Base-by-base conservation (phyloP, 176 grass and related monocot species). In the Thinopyrum elongatum region DNA sequence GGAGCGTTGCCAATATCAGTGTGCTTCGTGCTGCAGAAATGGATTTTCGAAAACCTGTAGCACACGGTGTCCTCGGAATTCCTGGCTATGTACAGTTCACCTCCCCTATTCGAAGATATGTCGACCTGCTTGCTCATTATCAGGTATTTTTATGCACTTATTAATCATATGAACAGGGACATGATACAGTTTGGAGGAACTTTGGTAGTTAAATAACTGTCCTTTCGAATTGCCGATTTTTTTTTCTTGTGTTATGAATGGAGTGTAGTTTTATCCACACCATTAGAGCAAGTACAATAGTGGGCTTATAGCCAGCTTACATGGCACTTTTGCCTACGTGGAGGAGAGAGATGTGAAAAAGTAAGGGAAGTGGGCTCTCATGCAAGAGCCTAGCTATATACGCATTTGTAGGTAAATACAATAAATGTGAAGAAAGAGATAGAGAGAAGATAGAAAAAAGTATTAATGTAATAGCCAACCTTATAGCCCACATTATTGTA, bases 81-180 rank as follows among this genome's bases (percentile, higher is more conserved):
- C 81, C 94, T 75, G 93, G 96, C 80, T 98, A 98, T 80, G 93
- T 98, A 41, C 96, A 95, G 84, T 98, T 98, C 81, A 91, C 91
- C 72, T 95, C 93, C 84, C 96, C 96, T 58, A 95, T 98, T 66
- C 87, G 92, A 67, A 92, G 96, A 95, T 98, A 98, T 84, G 86
- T 92, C n/a, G 96, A 98, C 86, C 87, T 98, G 55, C 89, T 98
- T 60, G 91, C 95, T 80, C 95, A 98, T 85, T 98, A 90, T 92
- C 95, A 98, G 91, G 95, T 94, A 60, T 65, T 73, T 65, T 73
- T 85, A 74, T 59, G 26, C 16, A 23, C 76, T 49, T 81, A 10
- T 33, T 17, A 64, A 73, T 87, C 53, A 61, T 78, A 66, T 67
- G 23, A 39, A 59, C 29, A 27, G 28, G 62, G 27, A 58, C 29